A percentile compares a stretch with the other conserved stretches of the same genome.
These are phyloP conservation scores for Cystoderma amianthinum DNA, from an alignment of 768 basidiomycete genomes.

Conservation along the genomic window DNA sequence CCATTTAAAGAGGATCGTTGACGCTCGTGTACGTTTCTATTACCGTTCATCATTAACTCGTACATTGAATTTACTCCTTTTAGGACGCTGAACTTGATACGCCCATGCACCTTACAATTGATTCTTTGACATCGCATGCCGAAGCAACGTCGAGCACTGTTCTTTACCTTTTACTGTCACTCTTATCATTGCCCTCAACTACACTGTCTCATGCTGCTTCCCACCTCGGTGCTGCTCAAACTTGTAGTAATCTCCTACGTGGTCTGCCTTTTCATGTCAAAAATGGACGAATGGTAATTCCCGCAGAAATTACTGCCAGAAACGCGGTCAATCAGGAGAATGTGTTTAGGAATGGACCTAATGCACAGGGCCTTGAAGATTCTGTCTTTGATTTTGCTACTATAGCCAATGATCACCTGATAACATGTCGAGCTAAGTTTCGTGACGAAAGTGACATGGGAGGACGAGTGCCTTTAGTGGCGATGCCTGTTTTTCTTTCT, in stretches of 20 bases:
- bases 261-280: slow-evolving; percentile 73
- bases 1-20: slow-evolving; percentile 77
- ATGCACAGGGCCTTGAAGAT: slow-evolving; percentile 58
- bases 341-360: slow-evolving; percentile 52
- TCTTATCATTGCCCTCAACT: slow-evolving; percentile 47
- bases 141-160: slow-evolving; percentile 78
- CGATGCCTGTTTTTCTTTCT: slow-evolving; percentile 65
- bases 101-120: slow-evolving; percentile 59
- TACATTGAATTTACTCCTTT: slow-evolving; percentile 5
- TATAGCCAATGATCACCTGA: slow-evolving; percentile 72
- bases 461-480: slow-evolving; percentile 45
- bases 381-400: slow-evolving; percentile 83
- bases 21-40: slow-evolving; percentile 59
- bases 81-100: slow-evolving; percentile 64
- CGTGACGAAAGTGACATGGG: slow-evolving; percentile 39
- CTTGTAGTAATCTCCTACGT: slow-evolving; percentile 64
- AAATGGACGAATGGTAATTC: slow-evolving; percentile 66
- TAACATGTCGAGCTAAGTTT: slow-evolving; percentile 68
- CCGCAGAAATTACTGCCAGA: slow-evolving; percentile 74
- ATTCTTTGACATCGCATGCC: slow-evolving; percentile 64
- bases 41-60: neutral
- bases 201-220: slow-evolving; percentile 71
- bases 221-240: slow-evolving; percentile 73
- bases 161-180: slow-evolving; percentile 68
- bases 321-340: slow-evolving; percentile 78